Evolutionary conservation across 768 basidiomycete species (phyloP).

Genomic region (Mrakia hoshinonis): DNA sequence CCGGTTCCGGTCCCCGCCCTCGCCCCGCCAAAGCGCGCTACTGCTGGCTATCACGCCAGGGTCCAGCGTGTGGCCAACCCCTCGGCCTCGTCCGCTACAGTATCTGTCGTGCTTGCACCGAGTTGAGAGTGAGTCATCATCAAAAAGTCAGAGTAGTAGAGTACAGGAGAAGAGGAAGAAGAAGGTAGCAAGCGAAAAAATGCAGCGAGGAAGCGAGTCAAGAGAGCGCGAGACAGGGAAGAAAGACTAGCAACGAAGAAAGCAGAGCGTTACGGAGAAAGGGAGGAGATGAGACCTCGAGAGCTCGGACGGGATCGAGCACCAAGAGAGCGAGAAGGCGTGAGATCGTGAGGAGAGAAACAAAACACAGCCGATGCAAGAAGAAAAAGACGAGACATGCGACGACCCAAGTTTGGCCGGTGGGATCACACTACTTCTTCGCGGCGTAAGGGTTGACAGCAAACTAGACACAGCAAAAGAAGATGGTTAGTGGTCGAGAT

Average conservation of each 20-base stretch:
- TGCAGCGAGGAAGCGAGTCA: no score
- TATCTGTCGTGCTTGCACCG: no score
- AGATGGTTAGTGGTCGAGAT: background rate
- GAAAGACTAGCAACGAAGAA: no score
- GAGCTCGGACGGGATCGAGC: background rate
- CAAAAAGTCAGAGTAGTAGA: background rate
- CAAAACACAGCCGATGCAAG: background rate
- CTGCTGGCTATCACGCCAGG: no score
- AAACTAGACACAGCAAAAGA: background rate
- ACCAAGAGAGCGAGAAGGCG: background rate
- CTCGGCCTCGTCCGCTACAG: no score
- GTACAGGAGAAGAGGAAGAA: background rate
- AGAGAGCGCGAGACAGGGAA: no score
- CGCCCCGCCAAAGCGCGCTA: no score
- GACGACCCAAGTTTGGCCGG: background rate
- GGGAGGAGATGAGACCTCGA: no score
- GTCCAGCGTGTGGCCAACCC: no score
- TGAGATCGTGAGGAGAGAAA: background rate
- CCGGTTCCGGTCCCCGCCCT: background rate
- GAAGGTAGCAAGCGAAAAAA: background rate
- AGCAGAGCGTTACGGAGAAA: no score
- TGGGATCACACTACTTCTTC: background rate
- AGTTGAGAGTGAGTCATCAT: no score
- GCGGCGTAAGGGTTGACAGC: slow-evolving; percentile 20
- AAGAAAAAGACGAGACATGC: background rate